Evolutionary conservation across 1,139 yeast genomes (phyloP).

Genomic region (Casaregolazyma lundiana): DNA sequence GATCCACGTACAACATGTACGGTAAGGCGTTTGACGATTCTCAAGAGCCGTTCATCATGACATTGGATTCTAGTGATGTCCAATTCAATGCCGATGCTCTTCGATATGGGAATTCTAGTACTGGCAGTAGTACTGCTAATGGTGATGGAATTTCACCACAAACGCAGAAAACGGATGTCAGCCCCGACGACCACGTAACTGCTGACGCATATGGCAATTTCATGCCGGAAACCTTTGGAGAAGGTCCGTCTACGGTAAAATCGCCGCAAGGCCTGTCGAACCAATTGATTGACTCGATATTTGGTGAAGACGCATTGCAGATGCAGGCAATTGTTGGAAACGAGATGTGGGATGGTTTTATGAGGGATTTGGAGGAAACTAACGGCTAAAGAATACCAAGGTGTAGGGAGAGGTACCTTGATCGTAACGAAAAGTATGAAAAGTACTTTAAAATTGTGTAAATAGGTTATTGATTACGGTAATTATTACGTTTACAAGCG

Average conservation of each 20-base stretch:
- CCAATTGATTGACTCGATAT: constrained; percentile 2
- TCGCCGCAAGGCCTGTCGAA: constrained; percentile 4
- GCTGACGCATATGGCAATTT: background rate
- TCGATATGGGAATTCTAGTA: background rate
- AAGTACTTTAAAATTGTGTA: too few species aligned
- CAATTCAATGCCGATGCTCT: constrained; percentile 14
- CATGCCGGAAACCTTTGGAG: background rate
- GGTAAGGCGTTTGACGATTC: background rate
- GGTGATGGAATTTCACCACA: constrained; percentile 17
- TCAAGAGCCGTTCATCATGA: constrained; percentile 17
- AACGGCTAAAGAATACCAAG: too few species aligned
- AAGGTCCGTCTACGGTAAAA: background rate
- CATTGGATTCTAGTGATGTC: constrained; percentile 20
- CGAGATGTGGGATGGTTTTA: constrained; percentile 26
- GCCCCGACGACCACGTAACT: background rate
- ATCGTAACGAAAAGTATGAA: too few species aligned
- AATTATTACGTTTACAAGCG: too few species aligned
- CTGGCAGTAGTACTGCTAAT: background rate
- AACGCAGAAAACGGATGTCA: constrained; percentile 13
- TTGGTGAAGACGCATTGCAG: constrained; percentile 6
- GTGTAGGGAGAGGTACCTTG: too few species aligned
- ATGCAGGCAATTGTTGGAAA: constrained; percentile 19
- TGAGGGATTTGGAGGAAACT: constrained; percentile 18
- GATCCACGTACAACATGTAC: background rate
- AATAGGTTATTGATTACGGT: too few species aligned